A percentile compares a stretch with the other conserved stretches of the same genome.
These are phyloP conservation scores for Diversispora eburnea DNA, from an alignment of 192 early-diverging fungal genomes.

Conservation along the genomic window DNA sequence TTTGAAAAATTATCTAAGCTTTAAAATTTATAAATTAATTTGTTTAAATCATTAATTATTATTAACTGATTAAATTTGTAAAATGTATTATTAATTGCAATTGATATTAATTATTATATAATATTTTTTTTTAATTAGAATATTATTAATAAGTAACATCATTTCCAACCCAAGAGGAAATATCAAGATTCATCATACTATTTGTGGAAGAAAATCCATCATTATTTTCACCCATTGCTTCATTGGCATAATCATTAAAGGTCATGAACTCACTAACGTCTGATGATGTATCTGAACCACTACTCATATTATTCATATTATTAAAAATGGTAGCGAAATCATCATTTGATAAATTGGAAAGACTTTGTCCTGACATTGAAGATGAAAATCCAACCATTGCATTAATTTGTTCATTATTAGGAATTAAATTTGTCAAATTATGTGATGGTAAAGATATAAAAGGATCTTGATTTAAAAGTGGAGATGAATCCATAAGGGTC, in stretches of 20 bases:
- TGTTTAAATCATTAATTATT: no score
- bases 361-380: slow-evolving; percentile 8
- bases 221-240: neutral
- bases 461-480: slow-evolving; percentile 24
- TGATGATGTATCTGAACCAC: slow-evolving; percentile 6
- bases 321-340: slow-evolving; percentile 22
- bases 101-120: neutral
- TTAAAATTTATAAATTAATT: no score
- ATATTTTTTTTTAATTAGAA: neutral
- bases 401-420: neutral
- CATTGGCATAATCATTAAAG: slow-evolving; percentile 8
- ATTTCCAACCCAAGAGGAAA: neutral
- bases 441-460: slow-evolving; percentile 17
- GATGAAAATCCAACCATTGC: slow-evolving; percentile 6
- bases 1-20: no score
- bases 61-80: no score
- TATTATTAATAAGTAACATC: slow-evolving; percentile 26
- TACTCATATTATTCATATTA: neutral
- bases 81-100: neutral
- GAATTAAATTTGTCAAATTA: slow-evolving; percentile 2
- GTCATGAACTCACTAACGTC: slow-evolving; percentile 22
- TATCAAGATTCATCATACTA: slow-evolving; percentile 2
- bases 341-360: neutral
- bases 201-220: neutral
- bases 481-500: slow-evolving; percentile 19